Percentiles rank a stretch among this genome's conserved stretches.
phyloP scores from a whole-genome alignment of 1,284 basidiomycete species.

The Pisolithus thermaeus region DNA sequence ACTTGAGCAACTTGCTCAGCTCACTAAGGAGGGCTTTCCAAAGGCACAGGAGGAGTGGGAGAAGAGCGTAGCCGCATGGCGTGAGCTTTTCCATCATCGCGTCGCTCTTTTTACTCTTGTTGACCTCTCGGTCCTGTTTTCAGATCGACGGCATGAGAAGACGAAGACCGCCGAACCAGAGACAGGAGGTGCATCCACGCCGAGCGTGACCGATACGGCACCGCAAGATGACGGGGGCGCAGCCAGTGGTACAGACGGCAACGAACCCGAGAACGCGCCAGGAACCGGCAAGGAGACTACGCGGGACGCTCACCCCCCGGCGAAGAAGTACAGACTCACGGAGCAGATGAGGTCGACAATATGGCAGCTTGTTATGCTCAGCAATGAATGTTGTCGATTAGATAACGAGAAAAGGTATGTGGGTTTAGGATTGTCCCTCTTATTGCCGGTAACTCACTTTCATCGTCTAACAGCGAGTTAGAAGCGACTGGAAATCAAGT shows the following conservation, averaged over 20 bases:
- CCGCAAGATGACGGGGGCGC: slow-evolving; percentile 32
- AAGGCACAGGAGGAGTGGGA: slow-evolving; percentile 72
- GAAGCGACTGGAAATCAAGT: slow-evolving; percentile 64
- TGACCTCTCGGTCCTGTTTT: not conserved
- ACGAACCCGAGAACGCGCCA: slow-evolving; percentile 17
- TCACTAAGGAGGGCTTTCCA: slow-evolving; percentile 58
- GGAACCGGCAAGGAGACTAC: slow-evolving; percentile 29
- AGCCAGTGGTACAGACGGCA: slow-evolving; percentile 26
- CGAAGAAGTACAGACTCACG: slow-evolving; percentile 66
- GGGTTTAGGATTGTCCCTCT: not conserved
- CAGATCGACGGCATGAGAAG: slow-evolving; percentile 62
- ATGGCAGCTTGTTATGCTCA: slow-evolving; percentile 74
- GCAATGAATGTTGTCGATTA: slow-evolving; percentile 73
- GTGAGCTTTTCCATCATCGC: slow-evolving; percentile 32
- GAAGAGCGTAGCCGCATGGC: slow-evolving; percentile 58
- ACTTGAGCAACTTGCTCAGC: slow-evolving; percentile 49
- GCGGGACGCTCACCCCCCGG: slow-evolving; percentile 51
- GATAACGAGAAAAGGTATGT: slow-evolving; percentile 83
- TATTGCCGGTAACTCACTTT: not conserved
- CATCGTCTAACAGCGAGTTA: slow-evolving; percentile 48
- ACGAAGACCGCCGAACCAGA: slow-evolving; percentile 35
- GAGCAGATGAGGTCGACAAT: slow-evolving; percentile 70
- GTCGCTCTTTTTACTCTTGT: not conserved
- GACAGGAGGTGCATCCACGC: slow-evolving; percentile 25
- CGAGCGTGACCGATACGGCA: slow-evolving; percentile 35